Evolutionary conservation across 208 protist species (phyloP).

Genomic region (Wallacemonas sp.): DNA sequence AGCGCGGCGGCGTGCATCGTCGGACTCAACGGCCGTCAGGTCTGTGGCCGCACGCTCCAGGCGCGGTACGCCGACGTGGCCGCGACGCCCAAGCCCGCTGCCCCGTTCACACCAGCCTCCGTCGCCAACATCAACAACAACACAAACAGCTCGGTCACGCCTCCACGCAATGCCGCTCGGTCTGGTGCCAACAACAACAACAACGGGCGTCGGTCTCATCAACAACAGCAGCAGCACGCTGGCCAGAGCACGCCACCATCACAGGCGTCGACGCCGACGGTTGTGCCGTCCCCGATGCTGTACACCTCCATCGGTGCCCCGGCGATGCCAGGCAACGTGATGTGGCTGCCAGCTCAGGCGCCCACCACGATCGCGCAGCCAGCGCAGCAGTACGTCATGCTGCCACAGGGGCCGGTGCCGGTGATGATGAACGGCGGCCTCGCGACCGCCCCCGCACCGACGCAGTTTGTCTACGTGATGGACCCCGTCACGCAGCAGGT

Average conservation of each 20-base stretch:
- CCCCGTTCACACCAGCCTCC: constrained; percentile 15
- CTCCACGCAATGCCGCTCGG: not conserved
- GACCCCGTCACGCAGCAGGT: constrained; percentile 10
- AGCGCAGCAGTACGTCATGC: not conserved
- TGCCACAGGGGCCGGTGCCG: not conserved
- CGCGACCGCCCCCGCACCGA: not conserved
- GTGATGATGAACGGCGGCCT: not conserved
- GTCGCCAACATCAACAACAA: not conserved
- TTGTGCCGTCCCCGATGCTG: too few species aligned
- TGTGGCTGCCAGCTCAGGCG: not conserved
- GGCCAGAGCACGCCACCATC: too few species aligned
- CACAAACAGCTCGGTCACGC: constrained; percentile 5
- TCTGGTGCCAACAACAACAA: not conserved
- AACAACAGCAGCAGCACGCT: not conserved
- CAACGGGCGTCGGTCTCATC: not conserved
- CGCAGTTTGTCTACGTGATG: constrained; percentile 5
- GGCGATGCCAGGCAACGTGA: not conserved
- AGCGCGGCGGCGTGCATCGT: constrained; percentile 54
- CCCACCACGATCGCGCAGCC: not conserved
- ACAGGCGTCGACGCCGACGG: too few species aligned
- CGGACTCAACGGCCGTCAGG: constrained; percentile 42
- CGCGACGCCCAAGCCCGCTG: constrained; percentile 53
- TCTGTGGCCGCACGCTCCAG: constrained; percentile 49
- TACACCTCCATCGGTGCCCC: not conserved
- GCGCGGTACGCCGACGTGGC: constrained; percentile 57